Evolutionary conservation across 2,329 filamentous ascomycete species (phyloP).

Genomic region (Sphaerulina vaccinii): DNA sequence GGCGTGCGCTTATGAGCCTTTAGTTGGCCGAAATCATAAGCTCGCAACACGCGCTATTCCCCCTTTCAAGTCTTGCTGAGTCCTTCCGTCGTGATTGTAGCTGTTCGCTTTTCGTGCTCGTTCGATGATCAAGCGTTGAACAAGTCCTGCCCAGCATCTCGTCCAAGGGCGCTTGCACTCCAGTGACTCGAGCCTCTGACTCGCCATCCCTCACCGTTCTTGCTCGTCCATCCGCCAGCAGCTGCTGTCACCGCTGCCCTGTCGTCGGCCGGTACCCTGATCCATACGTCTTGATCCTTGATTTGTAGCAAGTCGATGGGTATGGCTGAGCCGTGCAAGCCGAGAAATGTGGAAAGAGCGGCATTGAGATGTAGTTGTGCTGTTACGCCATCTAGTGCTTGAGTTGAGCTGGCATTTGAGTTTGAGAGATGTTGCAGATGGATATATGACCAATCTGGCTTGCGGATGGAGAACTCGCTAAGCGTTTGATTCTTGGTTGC

Average conservation of each 20-base stretch:
- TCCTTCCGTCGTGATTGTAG: not conserved
- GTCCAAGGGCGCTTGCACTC: conserved; percentile 60
- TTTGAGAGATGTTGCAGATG: conserved; percentile 39
- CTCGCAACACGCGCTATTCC: not conserved
- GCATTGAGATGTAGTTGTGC: conserved; percentile 61
- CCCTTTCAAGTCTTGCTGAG: not conserved
- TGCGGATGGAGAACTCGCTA: conserved; percentile 41
- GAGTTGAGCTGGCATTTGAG: conserved; percentile 1
- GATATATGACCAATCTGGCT: conserved; percentile 44
- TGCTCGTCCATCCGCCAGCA: conserved; percentile 63
- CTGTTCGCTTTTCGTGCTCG: not conserved
- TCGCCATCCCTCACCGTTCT: conserved; percentile 47
- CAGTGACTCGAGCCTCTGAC: conserved; percentile 62
- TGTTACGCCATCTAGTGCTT: conserved; percentile 60
- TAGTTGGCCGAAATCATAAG: not conserved
- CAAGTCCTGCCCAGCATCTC: conserved; percentile 46
- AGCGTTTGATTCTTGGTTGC: conserved; percentile 26
- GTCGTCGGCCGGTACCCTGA: conserved; percentile 64
- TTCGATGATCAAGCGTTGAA: conserved; percentile 41
- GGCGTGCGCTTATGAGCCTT: conserved; percentile 11
- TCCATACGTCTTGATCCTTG: conserved; percentile 57
- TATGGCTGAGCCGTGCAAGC: conserved; percentile 65
- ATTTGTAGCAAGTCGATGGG: conserved; percentile 69
- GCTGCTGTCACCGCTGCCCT: conserved; percentile 61
- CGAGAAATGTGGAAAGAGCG: conserved; percentile 68